Evolutionary conservation across 306 rosid species (phyloP).

Genomic region (Biancaea sappan): DNA sequence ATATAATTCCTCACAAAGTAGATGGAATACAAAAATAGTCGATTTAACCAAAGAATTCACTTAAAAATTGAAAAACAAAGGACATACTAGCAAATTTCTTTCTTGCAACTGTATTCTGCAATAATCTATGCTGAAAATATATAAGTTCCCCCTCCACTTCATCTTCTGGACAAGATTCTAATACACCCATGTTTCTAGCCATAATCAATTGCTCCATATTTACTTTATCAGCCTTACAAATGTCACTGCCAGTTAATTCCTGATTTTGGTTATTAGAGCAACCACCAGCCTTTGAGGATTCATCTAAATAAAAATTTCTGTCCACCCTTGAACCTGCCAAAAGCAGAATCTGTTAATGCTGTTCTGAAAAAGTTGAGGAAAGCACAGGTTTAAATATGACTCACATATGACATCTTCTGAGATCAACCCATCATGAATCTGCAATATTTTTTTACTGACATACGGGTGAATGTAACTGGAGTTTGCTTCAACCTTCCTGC

Average conservation of each 20-base stretch:
- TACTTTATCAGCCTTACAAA: constrained; percentile 44
- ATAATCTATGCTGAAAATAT: constrained; percentile 73
- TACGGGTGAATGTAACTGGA: constrained; percentile 66
- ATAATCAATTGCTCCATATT: constrained; percentile 49
- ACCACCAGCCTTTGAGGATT: constrained; percentile 47
- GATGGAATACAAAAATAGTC: not conserved
- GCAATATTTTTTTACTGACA: constrained; percentile 49
- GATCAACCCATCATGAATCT: constrained; percentile 49
- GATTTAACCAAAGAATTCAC: constrained; percentile 1
- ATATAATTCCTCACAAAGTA: not conserved
- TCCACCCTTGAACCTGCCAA: constrained; percentile 55
- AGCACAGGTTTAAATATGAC: constrained; percentile 36
- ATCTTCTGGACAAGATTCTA: constrained; percentile 66
- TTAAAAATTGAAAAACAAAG: constrained; percentile 21
- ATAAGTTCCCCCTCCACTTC: constrained; percentile 91
- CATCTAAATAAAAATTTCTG: constrained; percentile 47
- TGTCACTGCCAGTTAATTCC: constrained; percentile 42
- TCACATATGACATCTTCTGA: constrained; percentile 43
- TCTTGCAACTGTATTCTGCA: constrained; percentile 62
- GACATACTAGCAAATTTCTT: constrained; percentile 65
- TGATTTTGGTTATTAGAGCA: constrained; percentile 54
- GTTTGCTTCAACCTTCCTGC: constrained; percentile 58
- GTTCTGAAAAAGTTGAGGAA: constrained; percentile 29
- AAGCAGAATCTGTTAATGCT: constrained; percentile 37
- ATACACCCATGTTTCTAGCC: constrained; percentile 50